Base-by-base conservation (phyloP, 129 eudicot genomes). In the sunflower (Helianthus annuus) region DNA sequence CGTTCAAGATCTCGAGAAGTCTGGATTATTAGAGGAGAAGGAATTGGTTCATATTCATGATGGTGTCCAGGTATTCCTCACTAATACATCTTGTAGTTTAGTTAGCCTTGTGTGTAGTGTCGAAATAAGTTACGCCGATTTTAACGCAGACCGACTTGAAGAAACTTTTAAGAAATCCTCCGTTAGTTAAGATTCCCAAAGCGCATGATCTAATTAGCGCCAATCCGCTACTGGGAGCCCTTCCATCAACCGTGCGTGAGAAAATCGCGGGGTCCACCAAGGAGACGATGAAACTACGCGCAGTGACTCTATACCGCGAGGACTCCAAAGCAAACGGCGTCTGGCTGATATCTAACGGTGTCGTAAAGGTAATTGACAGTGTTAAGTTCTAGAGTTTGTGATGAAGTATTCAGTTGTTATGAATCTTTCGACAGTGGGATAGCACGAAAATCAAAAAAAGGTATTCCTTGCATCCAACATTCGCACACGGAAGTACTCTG, bases 1-100 rank as follows among this genome's bases (percentile, higher is more conserved):
- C 72, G 95, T 90, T 56, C 86, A 85, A 84, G 89, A 88, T 70
- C 98, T 94, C 64, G 98, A 90, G 82, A 94, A 94, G 80, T 85
- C 88, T 74, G 98, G 98, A 24, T 62, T 93, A 71, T 52, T 94
- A 55, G 98, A 94, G 82, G 89, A 84, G 69, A 93, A 87, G 68
- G 98, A 94, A 80, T 84, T 88, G 87, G 79, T 70, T 68, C 98
- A 94, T 84, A 97, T 94, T 80, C 98, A 90, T 71, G 98, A 94
- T 79, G 92, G 87, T 69, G 97, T 94, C 51, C 97, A 94, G 97
- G 98, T 94, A 79, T 69, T 57, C 4, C 2, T 45, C 32, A 64
- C 34, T 89, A 51, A 58, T 32, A 11, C 45, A 29, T 27, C 52
- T 64, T 55, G 61, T 69, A 29, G 17, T 60, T 48, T 40, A n/a